Evolutionary conservation across 305 asterid genomes (phyloP).

Genomic region (Rubia peregrina): DNA sequence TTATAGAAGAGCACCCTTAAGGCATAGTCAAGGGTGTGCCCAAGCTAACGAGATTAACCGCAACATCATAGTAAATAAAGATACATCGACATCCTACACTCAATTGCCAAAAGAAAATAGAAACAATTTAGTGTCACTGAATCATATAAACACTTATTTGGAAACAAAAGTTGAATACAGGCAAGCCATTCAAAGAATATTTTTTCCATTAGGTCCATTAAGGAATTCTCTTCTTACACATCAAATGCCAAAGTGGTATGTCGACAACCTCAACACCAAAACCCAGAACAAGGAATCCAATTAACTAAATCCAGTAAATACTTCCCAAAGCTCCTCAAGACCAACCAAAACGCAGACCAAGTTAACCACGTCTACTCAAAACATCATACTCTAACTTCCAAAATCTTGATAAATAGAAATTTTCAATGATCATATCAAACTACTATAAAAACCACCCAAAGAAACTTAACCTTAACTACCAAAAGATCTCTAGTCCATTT

Average conservation of each 20-base stretch:
- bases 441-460: not conserved
- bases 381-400: not conserved
- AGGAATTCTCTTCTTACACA: not conserved
- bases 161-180: no score
- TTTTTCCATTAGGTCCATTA: not conserved
- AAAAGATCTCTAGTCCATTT: not conserved
- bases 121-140: not conserved
- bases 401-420: not conserved
- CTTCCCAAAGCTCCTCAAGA: not conserved
- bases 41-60: not conserved
- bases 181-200: not conserved
- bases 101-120: not conserved
- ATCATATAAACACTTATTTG: not conserved
- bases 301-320: not conserved
- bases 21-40: not conserved
- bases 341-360: not conserved
- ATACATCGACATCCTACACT: not conserved
- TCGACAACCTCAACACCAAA: not conserved
- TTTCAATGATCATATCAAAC: not conserved
- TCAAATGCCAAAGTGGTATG: constrained; percentile 4
- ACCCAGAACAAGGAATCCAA: not conserved
- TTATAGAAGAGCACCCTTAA: not conserved
- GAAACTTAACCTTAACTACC: not conserved
- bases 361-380: constrained; percentile 6
- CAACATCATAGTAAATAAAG: not conserved